These are phyloP conservation scores for Plasmodium knowlesi DNA, from an alignment of 169 alveolate species.

Conservation along the genomic window DNA sequence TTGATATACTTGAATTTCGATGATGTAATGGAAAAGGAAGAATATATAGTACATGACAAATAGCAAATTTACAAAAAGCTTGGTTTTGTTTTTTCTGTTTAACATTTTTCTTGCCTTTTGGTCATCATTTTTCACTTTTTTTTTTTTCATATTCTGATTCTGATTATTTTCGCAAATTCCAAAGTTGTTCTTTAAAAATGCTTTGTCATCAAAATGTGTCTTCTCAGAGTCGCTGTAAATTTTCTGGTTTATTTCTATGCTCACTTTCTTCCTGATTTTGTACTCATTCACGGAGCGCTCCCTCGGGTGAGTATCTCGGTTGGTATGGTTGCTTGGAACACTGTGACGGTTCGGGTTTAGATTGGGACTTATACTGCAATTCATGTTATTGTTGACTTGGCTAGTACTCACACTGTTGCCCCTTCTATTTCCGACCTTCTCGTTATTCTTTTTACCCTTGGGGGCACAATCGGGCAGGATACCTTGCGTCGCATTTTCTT, in stretches of 20 bases:
- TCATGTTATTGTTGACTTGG: not conserved
- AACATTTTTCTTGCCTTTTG: constrained; percentile 43
- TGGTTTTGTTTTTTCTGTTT: constrained; percentile 45
- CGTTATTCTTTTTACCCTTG: constrained; percentile 4
- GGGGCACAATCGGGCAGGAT: not conserved
- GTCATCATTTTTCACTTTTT: constrained; percentile 64
- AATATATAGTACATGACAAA: constrained; percentile 70
- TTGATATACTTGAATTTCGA: constrained; percentile 66
- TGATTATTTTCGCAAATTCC: constrained; percentile 37
- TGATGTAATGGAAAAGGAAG: constrained; percentile 62
- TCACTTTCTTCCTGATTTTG: constrained; percentile 59
- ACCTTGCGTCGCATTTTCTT: not conserved
- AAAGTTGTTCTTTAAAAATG: constrained; percentile 4
- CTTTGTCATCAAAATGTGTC: constrained; percentile 16
- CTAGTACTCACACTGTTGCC: not conserved
- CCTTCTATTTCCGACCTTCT: not conserved
- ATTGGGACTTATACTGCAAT: not conserved
- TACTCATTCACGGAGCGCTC: constrained; percentile 55
- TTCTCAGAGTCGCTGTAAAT: constrained; percentile 67
- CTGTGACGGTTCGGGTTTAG: not conserved
- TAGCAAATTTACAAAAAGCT: constrained; percentile 47
- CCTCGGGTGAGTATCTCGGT: not conserved
- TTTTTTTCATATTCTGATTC: constrained; percentile 1
- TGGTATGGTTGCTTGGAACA: not conserved
- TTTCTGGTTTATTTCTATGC: constrained; percentile 68